These are phyloP conservation scores for Luvunga scandens DNA, from an alignment of 345 rosid species.

Conservation along the genomic window DNA sequence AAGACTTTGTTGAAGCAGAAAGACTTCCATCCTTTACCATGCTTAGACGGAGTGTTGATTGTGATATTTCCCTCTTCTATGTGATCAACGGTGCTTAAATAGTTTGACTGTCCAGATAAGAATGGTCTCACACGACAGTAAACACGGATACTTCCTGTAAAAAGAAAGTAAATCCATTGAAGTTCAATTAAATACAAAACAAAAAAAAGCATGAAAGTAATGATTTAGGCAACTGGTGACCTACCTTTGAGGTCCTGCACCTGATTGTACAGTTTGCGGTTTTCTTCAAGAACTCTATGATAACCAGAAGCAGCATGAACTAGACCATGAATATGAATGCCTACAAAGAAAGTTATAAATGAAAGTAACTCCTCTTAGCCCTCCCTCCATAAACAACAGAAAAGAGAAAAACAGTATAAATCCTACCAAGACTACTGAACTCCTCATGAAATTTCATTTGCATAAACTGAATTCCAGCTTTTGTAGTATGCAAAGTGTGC, in stretches of 20 bases:
- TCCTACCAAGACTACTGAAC: slow-evolving; percentile 69
- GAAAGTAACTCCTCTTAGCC: background rate
- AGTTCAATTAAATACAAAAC: background rate
- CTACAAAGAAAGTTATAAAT: slow-evolving; percentile 33
- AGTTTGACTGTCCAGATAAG: slow-evolving; percentile 67
- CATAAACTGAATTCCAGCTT: slow-evolving; percentile 87
- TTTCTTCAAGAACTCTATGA: slow-evolving; percentile 89
- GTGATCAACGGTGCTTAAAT: slow-evolving; percentile 53
- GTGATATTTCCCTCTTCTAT: slow-evolving; percentile 73
- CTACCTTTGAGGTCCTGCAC: slow-evolving; percentile 97
- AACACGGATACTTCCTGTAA: slow-evolving; percentile 83
- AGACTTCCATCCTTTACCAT: slow-evolving; percentile 72
- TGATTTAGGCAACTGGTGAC: slow-evolving; percentile 12
- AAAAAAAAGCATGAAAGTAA: slow-evolving; percentile 1
- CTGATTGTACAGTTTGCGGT: slow-evolving; percentile 90
- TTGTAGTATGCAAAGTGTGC: slow-evolving; percentile 59
- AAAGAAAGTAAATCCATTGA: background rate
- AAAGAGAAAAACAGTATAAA: slow-evolving; percentile 7
- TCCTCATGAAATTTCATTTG: slow-evolving; percentile 86
- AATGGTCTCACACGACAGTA: slow-evolving; percentile 95
- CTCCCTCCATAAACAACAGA: background rate
- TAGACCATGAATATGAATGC: slow-evolving; percentile 79
- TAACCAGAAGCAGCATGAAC: slow-evolving; percentile 97
- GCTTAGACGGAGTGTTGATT: slow-evolving; percentile 68
- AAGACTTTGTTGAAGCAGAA: slow-evolving; percentile 92